A percentile compares a stretch with the other conserved stretches of the same genome.
phyloP scores from a whole-genome alignment of 2,329 filamentous ascomycete genomes.

The Talaromyces marneffei region DNA sequence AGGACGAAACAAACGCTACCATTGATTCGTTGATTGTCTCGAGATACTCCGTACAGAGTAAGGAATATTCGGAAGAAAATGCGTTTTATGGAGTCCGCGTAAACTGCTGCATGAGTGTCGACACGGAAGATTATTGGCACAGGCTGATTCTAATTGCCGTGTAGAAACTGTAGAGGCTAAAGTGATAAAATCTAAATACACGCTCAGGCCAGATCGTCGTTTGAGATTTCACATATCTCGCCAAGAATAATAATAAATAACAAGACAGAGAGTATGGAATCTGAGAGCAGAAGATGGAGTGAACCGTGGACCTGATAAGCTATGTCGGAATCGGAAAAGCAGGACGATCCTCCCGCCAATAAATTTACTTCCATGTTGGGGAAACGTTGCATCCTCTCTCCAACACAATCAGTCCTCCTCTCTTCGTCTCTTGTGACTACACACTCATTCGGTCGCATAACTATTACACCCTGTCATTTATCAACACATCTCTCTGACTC shows the following conservation, averaged over 20 bases:
- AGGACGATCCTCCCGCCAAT: slow-evolving; percentile 1
- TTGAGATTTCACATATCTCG: background rate
- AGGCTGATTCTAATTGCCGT: background rate
- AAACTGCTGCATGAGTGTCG: background rate
- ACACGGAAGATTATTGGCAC: background rate
- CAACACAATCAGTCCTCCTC: background rate
- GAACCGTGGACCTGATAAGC: background rate
- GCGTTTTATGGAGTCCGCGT: background rate
- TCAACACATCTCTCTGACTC: background rate
- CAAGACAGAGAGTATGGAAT: background rate
- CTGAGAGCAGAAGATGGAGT: background rate
- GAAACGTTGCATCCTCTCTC: slow-evolving; percentile 1
- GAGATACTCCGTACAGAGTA: too few relatives aligned
- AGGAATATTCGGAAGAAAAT: background rate
- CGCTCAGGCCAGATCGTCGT: background rate
- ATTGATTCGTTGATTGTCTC: background rate
- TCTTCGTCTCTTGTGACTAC: background rate
- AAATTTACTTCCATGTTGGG: background rate
- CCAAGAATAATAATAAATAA: background rate
- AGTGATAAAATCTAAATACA: background rate
- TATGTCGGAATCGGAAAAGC: background rate
- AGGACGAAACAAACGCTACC: background rate
- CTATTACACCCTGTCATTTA: background rate
- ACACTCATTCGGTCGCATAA: background rate
- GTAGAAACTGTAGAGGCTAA: background rate